Base-by-base conservation (phyloP, 371 early-diverging fungal species). In the Vairimorpha necatrix region DNA sequence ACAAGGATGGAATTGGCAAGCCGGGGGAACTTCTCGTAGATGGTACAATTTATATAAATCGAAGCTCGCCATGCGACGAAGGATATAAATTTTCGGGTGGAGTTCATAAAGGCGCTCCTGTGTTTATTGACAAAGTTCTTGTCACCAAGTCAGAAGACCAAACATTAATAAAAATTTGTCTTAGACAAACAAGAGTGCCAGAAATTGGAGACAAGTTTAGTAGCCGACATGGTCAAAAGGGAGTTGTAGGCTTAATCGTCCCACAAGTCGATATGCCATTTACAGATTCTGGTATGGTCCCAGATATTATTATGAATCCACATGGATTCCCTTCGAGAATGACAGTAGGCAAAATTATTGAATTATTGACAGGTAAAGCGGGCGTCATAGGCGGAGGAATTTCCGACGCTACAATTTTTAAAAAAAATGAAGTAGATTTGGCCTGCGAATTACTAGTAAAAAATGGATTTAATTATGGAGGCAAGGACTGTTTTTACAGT, bases 271-370 rank as follows among this genome's bases (percentile, higher is more conserved):
- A 99, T 84, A 91, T 99, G 93, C 99, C 99, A 22, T 99, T 98
- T 86, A 88, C 90, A n/a, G 96, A 95, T 82, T 82, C 88, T 42
- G 99, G 98, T 53, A 88, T 96, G 20, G 87, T 87, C 32, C 98
- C 98, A 0, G 98, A 98, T 84, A 91, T 99, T 65, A 94, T 99
- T 85, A 97, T 99, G 96, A 99, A 98, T 87, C 99, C 99, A 34
- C 98, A 98, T 86, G 98, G 96, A 81, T 96, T 98, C 89, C 99
- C 98, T 30, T 93, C 93, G 26, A 94, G 98, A 87, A 99, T 99
- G 98, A 99, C 98, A 26, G 96, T 99, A 3, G 99, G 99, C 63
- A 96, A 98, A 84, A 94, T 99, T 90, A 92, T 98, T 82, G 98
- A 99, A 86, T 83, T 94, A 70, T 82, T 95, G 60, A 91, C 93